These are phyloP conservation scores for Stagonosporopsis rhizophila DNA, from an alignment of 2,329 filamentous ascomycete species.

Conservation along the genomic window DNA sequence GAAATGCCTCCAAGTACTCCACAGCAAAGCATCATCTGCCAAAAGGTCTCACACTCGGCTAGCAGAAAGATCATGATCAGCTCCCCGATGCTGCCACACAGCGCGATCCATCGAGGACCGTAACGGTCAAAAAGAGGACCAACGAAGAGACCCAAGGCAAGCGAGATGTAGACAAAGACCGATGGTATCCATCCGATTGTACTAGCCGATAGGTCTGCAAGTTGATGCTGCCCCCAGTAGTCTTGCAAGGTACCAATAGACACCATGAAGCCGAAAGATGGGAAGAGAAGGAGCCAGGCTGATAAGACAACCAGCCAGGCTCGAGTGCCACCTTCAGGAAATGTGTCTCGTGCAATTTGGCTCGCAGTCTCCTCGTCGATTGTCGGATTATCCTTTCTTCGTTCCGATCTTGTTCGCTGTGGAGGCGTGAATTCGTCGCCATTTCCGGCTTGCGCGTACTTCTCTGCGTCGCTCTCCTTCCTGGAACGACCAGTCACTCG, in stretches of 20 bases:
- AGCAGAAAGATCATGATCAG: conserved; percentile 43
- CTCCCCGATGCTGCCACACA: conserved; percentile 38
- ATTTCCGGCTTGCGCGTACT: not conserved
- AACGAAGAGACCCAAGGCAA: conserved; percentile 83
- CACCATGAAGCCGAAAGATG: conserved; percentile 51
- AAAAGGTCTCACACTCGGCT: conserved; percentile 48
- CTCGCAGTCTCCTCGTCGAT: conserved; percentile 18
- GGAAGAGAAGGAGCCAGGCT: conserved; percentile 45
- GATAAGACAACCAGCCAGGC: conserved; percentile 52
- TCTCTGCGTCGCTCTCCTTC: conserved; percentile 20
- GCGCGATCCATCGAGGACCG: conserved; percentile 45
- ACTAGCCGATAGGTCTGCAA: conserved; percentile 66
- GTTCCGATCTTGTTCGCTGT: not conserved
- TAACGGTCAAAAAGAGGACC: conserved; percentile 72
- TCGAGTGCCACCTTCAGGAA: conserved; percentile 49
- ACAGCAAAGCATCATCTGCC: conserved; percentile 53
- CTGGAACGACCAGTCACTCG: conserved; percentile 32
- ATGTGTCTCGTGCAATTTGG: conserved; percentile 38
- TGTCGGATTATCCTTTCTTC: conserved; percentile 17
- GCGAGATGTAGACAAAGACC: conserved; percentile 82
- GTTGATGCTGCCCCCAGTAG: conserved; percentile 76
- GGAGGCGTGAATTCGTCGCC: conserved; percentile 22
- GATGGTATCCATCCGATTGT: conserved; percentile 89
- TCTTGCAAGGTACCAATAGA: conserved; percentile 77
- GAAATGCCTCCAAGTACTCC: conserved; percentile 50